Evolutionary conservation across 257 asterid genomes (phyloP), one percentile per base, ranked within the genome.

Genomic region (Salvia rosmarinus): DNA sequence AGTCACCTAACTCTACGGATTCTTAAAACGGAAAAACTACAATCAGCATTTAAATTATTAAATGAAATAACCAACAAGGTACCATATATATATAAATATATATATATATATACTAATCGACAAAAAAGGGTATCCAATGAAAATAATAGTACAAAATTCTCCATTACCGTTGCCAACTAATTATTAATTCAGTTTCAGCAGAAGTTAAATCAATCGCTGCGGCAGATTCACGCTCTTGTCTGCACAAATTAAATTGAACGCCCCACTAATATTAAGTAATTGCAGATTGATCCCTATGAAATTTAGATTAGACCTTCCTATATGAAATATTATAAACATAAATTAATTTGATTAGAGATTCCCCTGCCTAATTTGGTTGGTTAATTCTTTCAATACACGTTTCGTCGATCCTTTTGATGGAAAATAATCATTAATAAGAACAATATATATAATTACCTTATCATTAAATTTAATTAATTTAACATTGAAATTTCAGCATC

Each of bases 71-170:
- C 10, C 64, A 73, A 64, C 60, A 52, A 21, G n/a, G 34, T 21
- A 23, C 47, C 4, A n/a, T n/a, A n/a, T n/a, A n/a, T n/a, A n/a
- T n/a, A n/a, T n/a, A n/a, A n/a, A n/a, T n/a, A n/a, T n/a, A n/a
- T n/a, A n/a, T n/a, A n/a, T n/a, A n/a, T n/a, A n/a, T n/a, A n/a
- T n/a, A n/a, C n/a, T n/a, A 54, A 57, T 55, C 43, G 64, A 32
- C 20, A 8, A 60, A 58, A 39, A 66, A 44, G 59, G 59, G 78
- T 19, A 73, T 72, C 78, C 78, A 59, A 72, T 51, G 71, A 47
- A 6, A 71, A 44, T 2, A 50, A 16, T 13, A 37, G n/a, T 19
- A 3, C 10, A 0, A 17, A 75, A 1, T 9, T 47, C 10, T 49
- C 16, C 20, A 30, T 32, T 23, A 10, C 74, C 62, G 56, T 58